Evolutionary conservation across 2,329 filamentous ascomycete genomes (phyloP), one percentile per base, ranked within the genome.

Genomic region (Penicillium psychrosexuale): DNA sequence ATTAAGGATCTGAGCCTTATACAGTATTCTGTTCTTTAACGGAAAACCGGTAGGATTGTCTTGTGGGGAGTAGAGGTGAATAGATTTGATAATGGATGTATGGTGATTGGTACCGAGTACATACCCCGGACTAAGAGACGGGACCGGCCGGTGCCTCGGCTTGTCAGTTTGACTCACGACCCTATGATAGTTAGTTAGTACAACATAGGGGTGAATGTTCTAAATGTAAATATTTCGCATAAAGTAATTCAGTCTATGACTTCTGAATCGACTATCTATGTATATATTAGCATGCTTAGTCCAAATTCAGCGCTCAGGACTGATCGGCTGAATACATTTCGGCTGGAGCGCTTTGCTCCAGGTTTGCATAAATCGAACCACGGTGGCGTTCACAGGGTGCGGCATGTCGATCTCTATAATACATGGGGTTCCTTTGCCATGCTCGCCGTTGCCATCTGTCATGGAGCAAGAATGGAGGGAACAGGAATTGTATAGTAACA

Each of bases 81-180:
- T 34, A n/a, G n/a, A 15, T 11, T 40, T 24, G 37, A 37, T 17
- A 33, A 44, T 39, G 19, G 33, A 45, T 39, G 33, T 39, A 45
- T 55, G 27, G 47, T 17, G 33, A 27, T 38, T 51, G 33, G 31
- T 24, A 24, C 22, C 22, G 22, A 24, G 22, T 24, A 22, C 6
- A 22, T 55, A 54, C 53, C 47, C 40, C 53, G 53, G 53, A 36
- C 30, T 42, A 39, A 42, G 37, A 47, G 43, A 51, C 33, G 52
- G 51, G 50, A 39, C 40, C 43, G 51, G 57, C 34, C 47, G 51
- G 46, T 56, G 53, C 62, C 62, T 63, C 61, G 62, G 62, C 54
- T 44, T 40, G 11, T 39, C 27, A 15, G 36, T n/a, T 27, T 28
- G 46, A 27, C 6, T 45, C 52, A 40, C 22, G 34, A 51, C 37